Base-by-base conservation (phyloP, 2,329 filamentous ascomycete species). In the Blastomyces parvus region DNA sequence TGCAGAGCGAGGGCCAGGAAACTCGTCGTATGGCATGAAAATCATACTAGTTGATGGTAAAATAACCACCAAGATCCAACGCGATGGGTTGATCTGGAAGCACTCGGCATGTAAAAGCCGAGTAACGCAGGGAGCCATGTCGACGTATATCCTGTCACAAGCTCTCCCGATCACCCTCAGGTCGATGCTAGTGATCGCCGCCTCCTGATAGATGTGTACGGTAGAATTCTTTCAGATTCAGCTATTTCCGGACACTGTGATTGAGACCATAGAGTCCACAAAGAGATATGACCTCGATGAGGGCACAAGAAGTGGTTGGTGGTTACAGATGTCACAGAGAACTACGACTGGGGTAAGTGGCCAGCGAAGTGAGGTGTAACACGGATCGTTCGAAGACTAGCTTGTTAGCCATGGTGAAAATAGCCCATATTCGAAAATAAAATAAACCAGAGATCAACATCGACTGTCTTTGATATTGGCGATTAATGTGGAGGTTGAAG, bases 111-210 rank as follows among this genome's bases (percentile, higher is more conserved):
- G 53, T 19, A 58, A 40, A 27, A 19, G 2, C 36, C 22, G 25
- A 58, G 36, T 25, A 58, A 58, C 36, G 13, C 22, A 58, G 33
- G 40, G 11, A 25, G 58, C 25, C 19, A 33, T 46, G 42, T 22
- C 58, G 14, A 59, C 58, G 42, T 59, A 14, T 14, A 27, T 33
- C 17, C 58, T 59, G 25, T 48, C 58, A 59, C 58, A 48, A 19
- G 17, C 27, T 11, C 44, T 50, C 42, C 33, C 42, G 25, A 48
- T 46, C 27, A 48, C 36, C 36, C 1, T 6, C 27, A 14, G 13
- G 36, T 50, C 58, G 27, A 59, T 59, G 58, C n/a, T 40, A 48
- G 25, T 50, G 42, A 50, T 30, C 5, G 14, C 42, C 30, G 58
- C 13, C 30, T 36, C 36, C 30, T 48, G 40, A 36, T 22, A 48